Evolutionary conservation across 2,329 filamentous ascomycete species (phyloP).

Genomic region (Diaporthe vaccinii): DNA sequence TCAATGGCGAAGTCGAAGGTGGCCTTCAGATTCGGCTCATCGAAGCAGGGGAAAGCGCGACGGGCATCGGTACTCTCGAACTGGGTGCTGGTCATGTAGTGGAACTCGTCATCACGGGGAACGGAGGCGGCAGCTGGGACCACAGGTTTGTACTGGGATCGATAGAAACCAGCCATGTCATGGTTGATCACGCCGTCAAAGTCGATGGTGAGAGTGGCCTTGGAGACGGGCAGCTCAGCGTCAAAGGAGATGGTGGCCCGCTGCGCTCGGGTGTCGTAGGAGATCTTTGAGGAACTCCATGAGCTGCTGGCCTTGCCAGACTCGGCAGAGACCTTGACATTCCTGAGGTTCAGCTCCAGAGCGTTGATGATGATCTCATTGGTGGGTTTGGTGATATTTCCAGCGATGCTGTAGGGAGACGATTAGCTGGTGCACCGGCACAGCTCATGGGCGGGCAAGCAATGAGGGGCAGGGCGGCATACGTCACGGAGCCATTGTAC

Average conservation of each 20-base stretch:
- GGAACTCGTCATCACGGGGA: constrained; percentile 76
- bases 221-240: constrained; percentile 76
- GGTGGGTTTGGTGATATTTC: constrained; percentile 78
- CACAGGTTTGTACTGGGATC: constrained; percentile 83
- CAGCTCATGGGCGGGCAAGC: neutral
- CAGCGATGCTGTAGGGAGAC: constrained; percentile 71
- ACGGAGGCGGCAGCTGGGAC: constrained; percentile 81
- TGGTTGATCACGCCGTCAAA: constrained; percentile 89
- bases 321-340: constrained; percentile 71
- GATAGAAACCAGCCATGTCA: constrained; percentile 98
- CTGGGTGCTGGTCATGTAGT: constrained; percentile 92
- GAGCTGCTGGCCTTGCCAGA: constrained; percentile 69
- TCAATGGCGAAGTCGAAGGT: constrained; percentile 96
- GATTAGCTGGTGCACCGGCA: constrained; percentile 12
- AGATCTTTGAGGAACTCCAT: constrained; percentile 75
- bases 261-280: constrained; percentile 87
- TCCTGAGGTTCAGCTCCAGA: constrained; percentile 83
- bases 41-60: constrained; percentile 96
- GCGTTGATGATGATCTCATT: constrained; percentile 87
- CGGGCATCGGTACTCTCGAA: constrained; percentile 98
- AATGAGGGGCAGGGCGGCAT: constrained; percentile 46
- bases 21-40: constrained; percentile 97
- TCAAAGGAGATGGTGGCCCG: constrained; percentile 83
- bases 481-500: constrained; percentile 85
- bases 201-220: constrained; percentile 69